Base-by-base conservation (phyloP, 176 grass and related monocot species). In the Secale cereale region DNA sequence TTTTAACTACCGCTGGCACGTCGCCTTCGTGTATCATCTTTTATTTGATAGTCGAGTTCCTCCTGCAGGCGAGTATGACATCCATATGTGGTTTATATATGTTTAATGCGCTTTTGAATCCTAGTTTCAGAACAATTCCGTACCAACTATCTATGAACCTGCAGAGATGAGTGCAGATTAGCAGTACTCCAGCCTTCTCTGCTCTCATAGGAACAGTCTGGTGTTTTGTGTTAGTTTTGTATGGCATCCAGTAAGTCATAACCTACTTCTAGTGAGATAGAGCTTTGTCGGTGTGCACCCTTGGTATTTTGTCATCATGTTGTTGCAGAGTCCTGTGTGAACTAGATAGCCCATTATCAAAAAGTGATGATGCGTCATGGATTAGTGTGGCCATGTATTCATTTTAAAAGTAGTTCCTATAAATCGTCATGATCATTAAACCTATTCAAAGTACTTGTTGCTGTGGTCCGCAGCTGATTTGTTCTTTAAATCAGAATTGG, bases 21-120 rank as follows among this genome's bases (percentile, higher is more conserved):
- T 4, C 69, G 30, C 41, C 12, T n/a, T 14, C 26, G 19, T 91
- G 70, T 81, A 76, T 81, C 27, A 77, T 81, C 57, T 86, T 86
- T 48, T 73, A 46, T 80, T 41, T 82, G 26, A 27, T 39, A 57
- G 80, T 28, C 27, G n/a, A 71, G 52, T 62, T 74, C 19, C 48
- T 79, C 26, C 48, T 79, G 64, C 83, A 67, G 76, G 23, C 19
- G 16, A 40, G 43, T 31, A 78, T 70, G 25, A 8, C 43, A 68
- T 40, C 43, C 75, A 43, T 78, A 39, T 28, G 65, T 57, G 54
- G 2, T 57, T 52, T 52, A 43, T 17, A 10, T 26, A 40, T 59
- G 46, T 71, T 82, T 39, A 56, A 20, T 54, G 80, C 2, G 29
- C 15, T 45, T 32, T 23, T 28, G 41, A 60, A 19, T 26, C 6